Evolutionary conservation across 805 yeast genomes (phyloP).

Genomic region (Kodamaea kakaduensis): DNA sequence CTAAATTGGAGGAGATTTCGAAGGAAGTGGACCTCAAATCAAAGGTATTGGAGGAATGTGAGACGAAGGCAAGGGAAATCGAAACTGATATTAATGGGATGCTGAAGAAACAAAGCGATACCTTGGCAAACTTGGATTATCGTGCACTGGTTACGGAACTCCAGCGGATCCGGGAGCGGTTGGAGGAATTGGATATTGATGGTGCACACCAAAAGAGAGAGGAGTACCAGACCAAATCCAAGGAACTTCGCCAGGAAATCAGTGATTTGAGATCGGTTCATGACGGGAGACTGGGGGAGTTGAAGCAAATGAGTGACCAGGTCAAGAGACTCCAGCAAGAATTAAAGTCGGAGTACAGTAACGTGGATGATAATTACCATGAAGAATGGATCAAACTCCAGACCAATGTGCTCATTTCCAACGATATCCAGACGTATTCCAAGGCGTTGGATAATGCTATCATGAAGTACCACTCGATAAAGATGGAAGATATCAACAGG

Average conservation of each 20-base stretch:
- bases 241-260: slow-evolving; percentile 45
- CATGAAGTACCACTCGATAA: slow-evolving; percentile 84
- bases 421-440: slow-evolving; percentile 76
- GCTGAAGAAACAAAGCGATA: slow-evolving; percentile 49
- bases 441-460: slow-evolving; percentile 89
- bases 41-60: slow-evolving; percentile 9
- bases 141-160: slow-evolving; percentile 42
- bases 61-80: slow-evolving; percentile 18
- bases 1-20: slow-evolving; percentile 13
- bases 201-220: slow-evolving; percentile 60
- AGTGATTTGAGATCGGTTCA: slow-evolving; percentile 56
- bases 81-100: slow-evolving; percentile 24
- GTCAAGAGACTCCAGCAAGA: slow-evolving; percentile 53
- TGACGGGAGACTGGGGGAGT: slow-evolving; percentile 81
- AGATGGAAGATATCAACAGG: slow-evolving; percentile 89
- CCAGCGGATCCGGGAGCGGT: slow-evolving; percentile 30
- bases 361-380: slow-evolving; percentile 60
- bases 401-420: slow-evolving; percentile 68
- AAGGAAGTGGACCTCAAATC: slow-evolving; percentile 20
- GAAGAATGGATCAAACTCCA: slow-evolving; percentile 73
- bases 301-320: slow-evolving; percentile 77
- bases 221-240: slow-evolving; percentile 56
- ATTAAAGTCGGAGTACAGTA: slow-evolving; percentile 63
- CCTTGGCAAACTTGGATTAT: slow-evolving; percentile 62
- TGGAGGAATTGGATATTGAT: slow-evolving; percentile 45